These are phyloP conservation scores for Yamadazyma diospyri DNA, from an alignment of 1,139 yeast genomes.

Conservation along the genomic window DNA sequence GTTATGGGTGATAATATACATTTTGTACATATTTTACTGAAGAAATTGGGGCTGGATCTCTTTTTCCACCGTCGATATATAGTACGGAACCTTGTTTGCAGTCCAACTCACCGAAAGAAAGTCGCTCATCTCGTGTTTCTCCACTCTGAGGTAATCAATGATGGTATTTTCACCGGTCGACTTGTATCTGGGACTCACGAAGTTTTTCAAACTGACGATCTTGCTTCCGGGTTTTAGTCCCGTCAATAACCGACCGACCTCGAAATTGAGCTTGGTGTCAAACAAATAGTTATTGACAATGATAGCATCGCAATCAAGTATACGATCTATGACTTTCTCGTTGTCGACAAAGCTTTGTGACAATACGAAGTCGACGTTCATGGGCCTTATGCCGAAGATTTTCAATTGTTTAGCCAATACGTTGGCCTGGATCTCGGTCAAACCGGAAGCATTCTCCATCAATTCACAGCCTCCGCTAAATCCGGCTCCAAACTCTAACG, in stretches of 20 bases:
- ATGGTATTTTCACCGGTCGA: constrained; percentile 53
- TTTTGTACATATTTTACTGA: not conserved
- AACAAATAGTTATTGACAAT: constrained; percentile 82
- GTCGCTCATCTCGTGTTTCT: constrained; percentile 60
- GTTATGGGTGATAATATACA: constrained; percentile 1
- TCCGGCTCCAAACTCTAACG: constrained; percentile 77
- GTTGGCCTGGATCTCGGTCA: constrained; percentile 57
- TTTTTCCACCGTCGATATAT: constrained; percentile 65
- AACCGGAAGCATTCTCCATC: constrained; percentile 74
- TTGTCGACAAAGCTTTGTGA: constrained; percentile 73
- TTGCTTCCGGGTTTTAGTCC: constrained; percentile 72
- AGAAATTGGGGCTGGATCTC: constrained; percentile 29
- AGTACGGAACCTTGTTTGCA: constrained; percentile 77
- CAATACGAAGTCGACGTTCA: constrained; percentile 55
- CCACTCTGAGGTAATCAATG: constrained; percentile 63
- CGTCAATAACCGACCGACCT: constrained; percentile 60
- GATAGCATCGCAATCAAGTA: constrained; percentile 66
- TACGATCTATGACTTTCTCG: constrained; percentile 47
- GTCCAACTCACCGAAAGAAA: constrained; percentile 86
- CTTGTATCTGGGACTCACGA: constrained; percentile 58
- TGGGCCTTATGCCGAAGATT: constrained; percentile 60
- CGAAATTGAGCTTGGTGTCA: constrained; percentile 65
- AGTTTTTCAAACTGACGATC: constrained; percentile 73
- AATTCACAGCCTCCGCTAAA: constrained; percentile 85
- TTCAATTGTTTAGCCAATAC: constrained; percentile 59